These are phyloP conservation scores for Ceriops tagal DNA, from an alignment of 345 rosid genomes.

Conservation along the genomic window DNA sequence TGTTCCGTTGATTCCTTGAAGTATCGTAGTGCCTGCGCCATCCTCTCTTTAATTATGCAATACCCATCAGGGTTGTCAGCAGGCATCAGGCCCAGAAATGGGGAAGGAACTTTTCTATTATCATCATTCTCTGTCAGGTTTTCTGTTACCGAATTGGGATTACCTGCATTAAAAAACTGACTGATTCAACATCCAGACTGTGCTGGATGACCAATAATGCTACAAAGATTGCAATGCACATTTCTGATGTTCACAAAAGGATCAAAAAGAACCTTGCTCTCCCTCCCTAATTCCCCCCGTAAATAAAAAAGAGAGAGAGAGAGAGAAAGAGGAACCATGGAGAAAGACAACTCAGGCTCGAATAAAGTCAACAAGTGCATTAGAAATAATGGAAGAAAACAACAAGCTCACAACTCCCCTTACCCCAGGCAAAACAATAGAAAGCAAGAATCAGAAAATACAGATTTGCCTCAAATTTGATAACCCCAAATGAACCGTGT, in stretches of 20 bases:
- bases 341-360: constrained; percentile 9
- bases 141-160: constrained; percentile 41
- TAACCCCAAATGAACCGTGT: too few relatives aligned
- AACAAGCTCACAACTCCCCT: not conserved
- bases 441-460: not conserved
- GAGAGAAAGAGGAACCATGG: not conserved
- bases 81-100: constrained; percentile 45
- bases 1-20: constrained; percentile 83
- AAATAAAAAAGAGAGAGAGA: not conserved
- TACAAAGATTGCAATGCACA: not conserved
- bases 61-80: constrained; percentile 56
- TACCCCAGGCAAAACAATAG: too few relatives aligned
- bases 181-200: not conserved
- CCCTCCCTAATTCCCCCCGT: too few relatives aligned
- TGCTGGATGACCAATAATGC: not conserved
- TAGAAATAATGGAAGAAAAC: constrained; percentile 4
- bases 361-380: not conserved
- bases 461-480: too few relatives aligned
- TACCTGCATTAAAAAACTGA: constrained; percentile 37
- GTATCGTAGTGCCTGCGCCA: constrained; percentile 77
- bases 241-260: not conserved
- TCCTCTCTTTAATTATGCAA: constrained; percentile 70
- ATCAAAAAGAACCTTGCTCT: not conserved
- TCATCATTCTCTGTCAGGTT: constrained; percentile 33
- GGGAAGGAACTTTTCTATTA: constrained; percentile 43